Conservation (phyloP, 768 basidiomycete genomes). For the Daedaleopsis sinensis region DNA sequence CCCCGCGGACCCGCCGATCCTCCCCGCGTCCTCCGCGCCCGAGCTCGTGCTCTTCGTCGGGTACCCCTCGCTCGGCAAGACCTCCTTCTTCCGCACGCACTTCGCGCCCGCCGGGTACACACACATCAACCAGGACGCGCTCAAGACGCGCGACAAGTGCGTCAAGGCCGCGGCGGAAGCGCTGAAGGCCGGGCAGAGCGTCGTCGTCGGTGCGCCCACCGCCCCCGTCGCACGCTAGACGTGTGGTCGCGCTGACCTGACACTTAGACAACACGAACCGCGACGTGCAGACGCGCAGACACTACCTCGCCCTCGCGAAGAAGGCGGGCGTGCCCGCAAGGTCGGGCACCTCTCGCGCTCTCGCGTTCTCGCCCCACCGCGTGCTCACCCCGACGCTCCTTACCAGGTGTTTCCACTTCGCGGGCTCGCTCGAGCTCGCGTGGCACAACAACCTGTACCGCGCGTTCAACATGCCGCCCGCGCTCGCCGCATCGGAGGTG, state of each 20-base stretch:
- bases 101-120: constrained; percentile 71
- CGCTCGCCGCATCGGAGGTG: constrained; percentile 46
- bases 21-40: constrained; percentile 33
- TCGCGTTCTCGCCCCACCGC: not conserved
- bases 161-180: constrained; percentile 61
- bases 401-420: constrained; percentile 73
- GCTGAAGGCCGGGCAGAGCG: constrained; percentile 58
- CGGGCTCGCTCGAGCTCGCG: constrained; percentile 76
- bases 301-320: constrained; percentile 71
- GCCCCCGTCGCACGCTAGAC: not conserved
- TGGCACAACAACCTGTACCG: constrained; percentile 96
- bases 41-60: constrained; percentile 69
- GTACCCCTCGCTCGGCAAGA: constrained; percentile 74
- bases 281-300: constrained; percentile 63
- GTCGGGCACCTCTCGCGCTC: constrained; percentile 38
- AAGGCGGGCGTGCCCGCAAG: constrained; percentile 56
- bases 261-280: constrained; percentile 98
- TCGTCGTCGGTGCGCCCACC: constrained; percentile 70
- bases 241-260: not conserved
- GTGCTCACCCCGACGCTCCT: not conserved
- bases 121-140: constrained; percentile 86
- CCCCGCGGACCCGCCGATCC: constrained; percentile 52
- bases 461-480: constrained; percentile 60
- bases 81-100: constrained; percentile 72
- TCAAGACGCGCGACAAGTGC: constrained; percentile 78